Percentiles rank a stretch among this genome's conserved stretches.
These are phyloP conservation scores for Cucurbita ficifolia DNA, from an alignment of 306 rosid species.

Conservation along the genomic window DNA sequence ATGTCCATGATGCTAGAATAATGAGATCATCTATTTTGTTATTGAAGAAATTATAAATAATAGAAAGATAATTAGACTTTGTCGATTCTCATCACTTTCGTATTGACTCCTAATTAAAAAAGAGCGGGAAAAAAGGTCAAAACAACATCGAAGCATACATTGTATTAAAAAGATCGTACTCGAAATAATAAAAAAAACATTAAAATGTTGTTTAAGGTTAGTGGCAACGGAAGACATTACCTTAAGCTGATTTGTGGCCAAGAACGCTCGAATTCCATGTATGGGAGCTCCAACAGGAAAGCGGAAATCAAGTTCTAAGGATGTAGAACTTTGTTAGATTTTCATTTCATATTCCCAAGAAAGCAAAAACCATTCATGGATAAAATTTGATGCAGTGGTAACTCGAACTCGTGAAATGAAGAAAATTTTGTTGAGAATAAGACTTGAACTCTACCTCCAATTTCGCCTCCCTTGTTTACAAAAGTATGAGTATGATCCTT, in stretches of 20 bases:
- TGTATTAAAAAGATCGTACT: neutral
- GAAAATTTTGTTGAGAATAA: conserved; percentile 7
- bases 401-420: neutral
- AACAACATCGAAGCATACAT: neutral
- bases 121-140: neutral
- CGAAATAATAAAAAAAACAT: too few relatives aligned
- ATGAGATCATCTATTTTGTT: neutral
- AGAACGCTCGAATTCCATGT: conserved; percentile 87
- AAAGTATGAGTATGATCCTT: conserved; percentile 96
- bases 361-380: neutral
- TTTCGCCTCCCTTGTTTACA: conserved; percentile 86
- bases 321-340: neutral
- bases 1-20: neutral
- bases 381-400: neutral
- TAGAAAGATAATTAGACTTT: neutral
- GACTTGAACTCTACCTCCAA: conserved; percentile 56
- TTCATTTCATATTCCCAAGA: neutral
- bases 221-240: conserved; percentile 18
- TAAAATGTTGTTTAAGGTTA: neutral
- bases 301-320: conserved; percentile 91
- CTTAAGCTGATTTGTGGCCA: conserved; percentile 85
- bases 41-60: neutral
- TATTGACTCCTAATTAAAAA: neutral
- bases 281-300: conserved; percentile 87
- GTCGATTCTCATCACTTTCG: neutral